Evolutionary conservation across 177 flowering plant species (phyloP), one percentile per base, ranked within the genome.

Genomic region (Vitis hybrid): DNA sequence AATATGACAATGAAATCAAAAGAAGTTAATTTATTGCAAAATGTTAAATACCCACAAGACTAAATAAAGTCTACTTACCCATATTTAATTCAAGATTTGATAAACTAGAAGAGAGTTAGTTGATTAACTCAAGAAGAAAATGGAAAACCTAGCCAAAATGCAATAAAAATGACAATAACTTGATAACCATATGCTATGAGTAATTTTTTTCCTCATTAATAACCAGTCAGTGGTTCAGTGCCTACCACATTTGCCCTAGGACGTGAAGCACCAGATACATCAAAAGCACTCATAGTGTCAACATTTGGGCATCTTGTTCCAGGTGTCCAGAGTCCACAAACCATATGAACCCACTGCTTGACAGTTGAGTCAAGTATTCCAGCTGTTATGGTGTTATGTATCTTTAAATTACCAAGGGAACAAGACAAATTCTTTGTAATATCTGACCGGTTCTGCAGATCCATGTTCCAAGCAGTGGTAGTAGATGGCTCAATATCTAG

Each of bases 321-420:
- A 18, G 90, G 86, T 14, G 85, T 87, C 91, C 91, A 87, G 48
- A 87, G 85, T 39, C 88, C 91, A 81, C 91, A 87, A 60, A 87
- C 91, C 91, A 87, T 81, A 74, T 87, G 91, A 62, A 87, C 84
- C 91, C 91, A 87, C 78, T 87, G 91, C 75, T 74, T 84, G 64
- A 81, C 78, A 69, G 78, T 80, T 14, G 83, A 75, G 80, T 87
- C 84, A 77, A 78, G 64, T 33, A 71, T 69, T 66, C 87, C 87
- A 3, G 78, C 83, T 68, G 81, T 85, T 55, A 87, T 67, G 71
- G 82, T 84, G 60, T 87, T 85, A 21, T 69, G 72, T 12, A 77
- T 82, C 68, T 66, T 68, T n/a, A 68, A 65, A 60, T 76, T 64
- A 29, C 62, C 49, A 49, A 61, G 19, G 58, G 62, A 48, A 55